These are phyloP conservation scores for Entomophthora muscae DNA, from an alignment of 371 early-diverging fungal genomes.

Conservation along the genomic window DNA sequence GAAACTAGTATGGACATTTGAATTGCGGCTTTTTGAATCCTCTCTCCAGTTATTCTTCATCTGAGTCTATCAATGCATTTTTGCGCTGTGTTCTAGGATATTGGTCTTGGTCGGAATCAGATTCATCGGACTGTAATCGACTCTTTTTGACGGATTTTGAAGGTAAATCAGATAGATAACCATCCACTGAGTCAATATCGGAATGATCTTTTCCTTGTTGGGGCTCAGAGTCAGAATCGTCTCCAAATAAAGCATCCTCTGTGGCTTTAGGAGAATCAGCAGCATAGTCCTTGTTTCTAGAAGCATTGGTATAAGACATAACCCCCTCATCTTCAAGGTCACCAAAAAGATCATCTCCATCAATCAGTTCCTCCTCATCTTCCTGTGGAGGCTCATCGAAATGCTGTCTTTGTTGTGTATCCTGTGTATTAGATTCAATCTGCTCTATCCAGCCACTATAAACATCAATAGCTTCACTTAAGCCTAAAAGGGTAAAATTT, in stretches of 20 bases:
- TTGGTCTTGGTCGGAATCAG: not conserved
- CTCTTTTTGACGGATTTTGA: no score
- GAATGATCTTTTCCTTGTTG: no score
- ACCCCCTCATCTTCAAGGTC: not conserved
- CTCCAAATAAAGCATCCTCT: not conserved
- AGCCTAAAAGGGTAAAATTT: not conserved
- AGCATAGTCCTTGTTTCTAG: not conserved
- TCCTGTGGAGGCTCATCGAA: not conserved
- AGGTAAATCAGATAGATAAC: not conserved
- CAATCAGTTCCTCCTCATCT: not conserved
- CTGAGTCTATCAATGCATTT: not conserved
- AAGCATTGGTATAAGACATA: not conserved
- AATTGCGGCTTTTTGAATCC: no score
- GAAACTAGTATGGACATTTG: no score
- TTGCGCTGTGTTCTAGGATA: not conserved
- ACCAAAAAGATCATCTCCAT: not conserved
- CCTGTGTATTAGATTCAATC: not conserved
- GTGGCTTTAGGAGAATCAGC: not conserved
- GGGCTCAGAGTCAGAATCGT: not conserved
- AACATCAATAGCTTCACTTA: constrained; percentile 4
- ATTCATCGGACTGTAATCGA: not conserved
- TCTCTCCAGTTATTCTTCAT: not conserved
- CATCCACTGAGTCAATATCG: not conserved
- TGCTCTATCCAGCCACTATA: constrained; percentile 6
- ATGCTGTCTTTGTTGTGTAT: not conserved